Conservation (phyloP, 2,329 filamentous ascomycete genomes). For the Scorias spongiosa region DNA sequence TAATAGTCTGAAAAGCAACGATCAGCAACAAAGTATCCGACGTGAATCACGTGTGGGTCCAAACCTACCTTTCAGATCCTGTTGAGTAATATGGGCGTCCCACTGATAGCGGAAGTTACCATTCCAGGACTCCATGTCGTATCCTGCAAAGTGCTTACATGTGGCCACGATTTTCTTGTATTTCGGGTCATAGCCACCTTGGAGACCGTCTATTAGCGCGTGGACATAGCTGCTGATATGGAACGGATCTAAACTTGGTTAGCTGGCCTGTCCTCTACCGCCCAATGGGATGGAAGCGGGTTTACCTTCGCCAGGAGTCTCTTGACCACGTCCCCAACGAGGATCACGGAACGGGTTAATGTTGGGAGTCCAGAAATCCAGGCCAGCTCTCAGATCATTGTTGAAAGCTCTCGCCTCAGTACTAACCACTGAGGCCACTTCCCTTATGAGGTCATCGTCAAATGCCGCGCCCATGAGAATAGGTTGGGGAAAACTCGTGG, state of each 20-base stretch:
- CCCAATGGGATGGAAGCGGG: background rate
- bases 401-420: slow-evolving; percentile 52
- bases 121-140: slow-evolving; percentile 18
- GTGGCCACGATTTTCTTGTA: slow-evolving; percentile 29
- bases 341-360: slow-evolving; percentile 49
- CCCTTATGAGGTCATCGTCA: slow-evolving; percentile 44
- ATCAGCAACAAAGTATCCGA: no score
- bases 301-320: slow-evolving; percentile 26
- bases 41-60: no score
- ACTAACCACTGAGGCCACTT: slow-evolving; percentile 39
- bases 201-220: slow-evolving; percentile 19
- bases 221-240: slow-evolving; percentile 21
- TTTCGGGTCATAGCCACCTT: slow-evolving; percentile 17
- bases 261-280: slow-evolving; percentile 3
- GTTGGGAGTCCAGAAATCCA: slow-evolving; percentile 52
- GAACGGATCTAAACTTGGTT: slow-evolving; percentile 11
- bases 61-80: slow-evolving; percentile 29
- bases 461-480: slow-evolving; percentile 49
- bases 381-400: slow-evolving; percentile 40
- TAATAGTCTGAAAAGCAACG: slow-evolving; percentile 45
- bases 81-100: slow-evolving; percentile 40
- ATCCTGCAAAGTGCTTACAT: slow-evolving; percentile 30
- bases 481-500: slow-evolving; percentile 51
- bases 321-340: slow-evolving; percentile 17
- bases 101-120: slow-evolving; percentile 31